Conservation (phyloP, 371 early-diverging fungal species). For the Mucor saturninus region DNA sequence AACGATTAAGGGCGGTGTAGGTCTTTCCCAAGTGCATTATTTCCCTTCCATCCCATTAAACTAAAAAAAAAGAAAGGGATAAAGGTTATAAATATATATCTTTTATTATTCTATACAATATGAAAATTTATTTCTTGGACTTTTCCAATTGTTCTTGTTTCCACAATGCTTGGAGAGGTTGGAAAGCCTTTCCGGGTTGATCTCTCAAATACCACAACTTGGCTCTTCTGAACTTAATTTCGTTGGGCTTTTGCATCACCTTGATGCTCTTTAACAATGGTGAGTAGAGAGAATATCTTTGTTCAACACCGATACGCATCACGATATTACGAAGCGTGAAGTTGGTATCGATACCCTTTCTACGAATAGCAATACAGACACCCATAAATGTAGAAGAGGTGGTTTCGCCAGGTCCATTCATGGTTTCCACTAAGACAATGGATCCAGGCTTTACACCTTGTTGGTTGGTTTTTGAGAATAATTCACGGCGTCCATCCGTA, state of each 20-base stretch:
- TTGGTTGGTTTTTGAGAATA: conserved; percentile 61
- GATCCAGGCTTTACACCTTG: conserved; percentile 71
- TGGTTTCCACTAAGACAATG: conserved; percentile 75
- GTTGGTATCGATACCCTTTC: conserved; percentile 78
- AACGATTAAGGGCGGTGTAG: conserved; percentile 40
- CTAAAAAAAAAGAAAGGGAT: not conserved
- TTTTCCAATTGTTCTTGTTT: conserved; percentile 55
- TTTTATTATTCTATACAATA: not conserved
- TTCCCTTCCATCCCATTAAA: conserved; percentile 19
- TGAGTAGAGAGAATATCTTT: conserved; percentile 78
- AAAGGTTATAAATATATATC: conserved; percentile 2
- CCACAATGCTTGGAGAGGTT: conserved; percentile 60
- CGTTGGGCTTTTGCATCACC: conserved; percentile 67
- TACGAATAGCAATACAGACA: conserved; percentile 79
- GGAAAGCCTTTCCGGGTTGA: conserved; percentile 76
- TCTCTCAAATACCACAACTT: conserved; percentile 84
- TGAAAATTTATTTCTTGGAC: conserved; percentile 18
- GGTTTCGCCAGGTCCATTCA: conserved; percentile 70
- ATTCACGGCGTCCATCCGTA: conserved; percentile 62
- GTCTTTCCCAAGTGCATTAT: conserved; percentile 34
- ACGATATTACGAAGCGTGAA: conserved; percentile 84
- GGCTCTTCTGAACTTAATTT: conserved; percentile 70
- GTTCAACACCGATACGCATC: conserved; percentile 83
- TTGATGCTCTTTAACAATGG: conserved; percentile 83
- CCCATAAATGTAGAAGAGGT: conserved; percentile 77